These are phyloP conservation scores for Punctularia strigosozonata DNA, from an alignment of 768 basidiomycete genomes.

Conservation along the genomic window DNA sequence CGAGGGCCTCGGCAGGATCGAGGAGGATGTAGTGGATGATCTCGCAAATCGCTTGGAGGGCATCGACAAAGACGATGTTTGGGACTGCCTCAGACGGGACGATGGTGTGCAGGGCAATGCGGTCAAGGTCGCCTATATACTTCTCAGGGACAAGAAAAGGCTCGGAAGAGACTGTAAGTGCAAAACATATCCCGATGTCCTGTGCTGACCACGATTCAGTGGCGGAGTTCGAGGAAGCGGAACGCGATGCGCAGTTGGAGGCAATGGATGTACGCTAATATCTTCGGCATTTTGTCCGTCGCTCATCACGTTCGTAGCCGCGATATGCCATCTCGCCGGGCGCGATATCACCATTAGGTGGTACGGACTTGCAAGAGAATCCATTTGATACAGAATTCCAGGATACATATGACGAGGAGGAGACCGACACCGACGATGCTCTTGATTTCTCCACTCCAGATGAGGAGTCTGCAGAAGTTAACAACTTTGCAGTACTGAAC, in stretches of 20 bases:
- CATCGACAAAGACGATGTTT: conserved; percentile 75
- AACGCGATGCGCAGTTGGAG: conserved; percentile 70
- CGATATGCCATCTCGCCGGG: conserved; percentile 57
- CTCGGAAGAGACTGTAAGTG: conserved; percentile 75
- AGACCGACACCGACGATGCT: conserved; percentile 42
- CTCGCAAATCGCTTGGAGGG: conserved; percentile 60
- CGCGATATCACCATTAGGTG: conserved; percentile 52
- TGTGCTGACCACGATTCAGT: conserved; percentile 29
- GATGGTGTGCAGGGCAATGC: conserved; percentile 84
- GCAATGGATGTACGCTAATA: conserved; percentile 62
- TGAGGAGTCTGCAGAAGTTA: conserved; percentile 32
- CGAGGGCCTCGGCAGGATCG: conserved; percentile 86
- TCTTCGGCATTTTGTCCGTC: conserved; percentile 7
- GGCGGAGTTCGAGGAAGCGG: conserved; percentile 73
- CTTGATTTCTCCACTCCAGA: conserved; percentile 35
- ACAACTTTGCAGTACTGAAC: conserved; percentile 81
- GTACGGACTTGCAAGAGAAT: conserved; percentile 56
- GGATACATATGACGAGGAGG: conserved; percentile 30
- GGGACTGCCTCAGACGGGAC: conserved; percentile 72
- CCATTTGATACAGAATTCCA: conserved; percentile 73
- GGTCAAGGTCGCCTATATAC: conserved; percentile 93
- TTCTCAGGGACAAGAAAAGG: conserved; percentile 80
- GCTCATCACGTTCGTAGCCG: conserved; percentile 30
- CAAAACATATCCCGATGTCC: conserved; percentile 1
- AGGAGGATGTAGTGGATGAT: conserved; percentile 84